Conservation (phyloP, 2,329 filamentous ascomycete species). For the Fusarium abutilonis region DNA sequence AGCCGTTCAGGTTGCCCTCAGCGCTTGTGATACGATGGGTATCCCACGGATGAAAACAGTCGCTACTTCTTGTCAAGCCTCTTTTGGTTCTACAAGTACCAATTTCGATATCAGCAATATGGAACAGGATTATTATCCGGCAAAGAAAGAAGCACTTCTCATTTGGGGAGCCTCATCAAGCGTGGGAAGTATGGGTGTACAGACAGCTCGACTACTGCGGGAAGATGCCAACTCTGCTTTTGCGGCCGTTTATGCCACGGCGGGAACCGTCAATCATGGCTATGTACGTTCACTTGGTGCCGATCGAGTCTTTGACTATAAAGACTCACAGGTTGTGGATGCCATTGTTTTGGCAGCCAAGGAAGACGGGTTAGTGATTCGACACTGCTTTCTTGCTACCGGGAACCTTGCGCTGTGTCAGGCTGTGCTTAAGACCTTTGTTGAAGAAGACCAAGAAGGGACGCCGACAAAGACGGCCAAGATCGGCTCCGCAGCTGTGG, state of each 20-base stretch:
- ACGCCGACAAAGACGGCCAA: constrained; percentile 35
- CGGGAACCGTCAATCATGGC: constrained; percentile 47
- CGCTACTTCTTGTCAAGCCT: constrained; percentile 1
- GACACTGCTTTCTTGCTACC: constrained; percentile 54
- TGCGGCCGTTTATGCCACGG: constrained; percentile 55
- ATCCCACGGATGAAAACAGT: constrained; percentile 42
- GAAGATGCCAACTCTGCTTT: constrained; percentile 47
- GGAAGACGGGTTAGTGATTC: constrained; percentile 51
- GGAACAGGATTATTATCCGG: not conserved
- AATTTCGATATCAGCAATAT: not conserved
- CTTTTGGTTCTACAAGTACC: too few species aligned
- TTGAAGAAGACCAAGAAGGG: not conserved
- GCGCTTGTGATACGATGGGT: constrained; percentile 53
- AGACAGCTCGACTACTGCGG: constrained; percentile 51
- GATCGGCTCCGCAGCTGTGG: constrained; percentile 51
- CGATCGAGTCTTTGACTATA: constrained; percentile 56
- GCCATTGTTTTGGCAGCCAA: constrained; percentile 51
- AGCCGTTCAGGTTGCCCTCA: constrained; percentile 50
- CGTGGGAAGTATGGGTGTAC: constrained; percentile 57
- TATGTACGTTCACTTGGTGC: constrained; percentile 52
- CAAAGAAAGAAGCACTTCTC: constrained; percentile 49
- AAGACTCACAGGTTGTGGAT: constrained; percentile 43
- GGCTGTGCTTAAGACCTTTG: constrained; percentile 50
- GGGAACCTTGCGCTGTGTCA: constrained; percentile 52
- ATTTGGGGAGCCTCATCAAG: constrained; percentile 59